Percentiles rank a stretch among this genome's conserved stretches.
phyloP scores from a whole-genome alignment of 106 monocot species.

The Posidonia australis region DNA sequence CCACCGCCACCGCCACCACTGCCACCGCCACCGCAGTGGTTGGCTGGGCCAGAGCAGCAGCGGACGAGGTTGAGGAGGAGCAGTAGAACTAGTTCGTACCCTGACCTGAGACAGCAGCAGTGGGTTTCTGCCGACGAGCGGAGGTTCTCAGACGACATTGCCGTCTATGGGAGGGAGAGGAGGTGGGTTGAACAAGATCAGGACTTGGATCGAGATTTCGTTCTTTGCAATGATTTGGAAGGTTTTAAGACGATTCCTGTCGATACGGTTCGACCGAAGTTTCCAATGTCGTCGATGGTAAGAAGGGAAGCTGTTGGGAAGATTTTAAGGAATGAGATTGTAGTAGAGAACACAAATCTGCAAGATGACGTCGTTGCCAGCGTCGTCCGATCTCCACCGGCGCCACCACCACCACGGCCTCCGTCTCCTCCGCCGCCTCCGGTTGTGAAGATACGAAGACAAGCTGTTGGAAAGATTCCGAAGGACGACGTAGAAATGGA shows the following conservation, averaged over 20 bases:
- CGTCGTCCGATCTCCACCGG: background rate
- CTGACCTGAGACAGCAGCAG: constrained; percentile 39
- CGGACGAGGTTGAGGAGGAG: constrained; percentile 16
- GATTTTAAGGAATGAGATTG: background rate
- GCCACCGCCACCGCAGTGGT: background rate
- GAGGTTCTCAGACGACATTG: constrained; percentile 51
- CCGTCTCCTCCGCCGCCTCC: constrained; percentile 10
- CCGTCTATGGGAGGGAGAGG: constrained; percentile 19
- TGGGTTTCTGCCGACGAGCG: constrained; percentile 23
- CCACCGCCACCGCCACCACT: too few relatives aligned
- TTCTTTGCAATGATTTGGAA: background rate
- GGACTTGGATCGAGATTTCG: background rate
- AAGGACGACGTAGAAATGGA: background rate
- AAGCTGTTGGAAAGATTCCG: background rate
- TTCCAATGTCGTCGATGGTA: background rate
- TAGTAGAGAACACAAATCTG: background rate
- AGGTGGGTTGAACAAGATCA: background rate
- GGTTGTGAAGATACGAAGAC: background rate
- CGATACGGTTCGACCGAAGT: constrained; percentile 13
- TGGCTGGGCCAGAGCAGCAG: background rate
- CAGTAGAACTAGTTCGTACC: constrained; percentile 60
- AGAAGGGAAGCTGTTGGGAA: background rate
- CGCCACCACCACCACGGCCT: constrained; percentile 2
- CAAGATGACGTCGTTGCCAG: background rate
- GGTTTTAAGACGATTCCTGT: constrained; percentile 43